A percentile compares a stretch with the other conserved stretches of the same genome.
These are phyloP conservation scores for Zopfochytrium polystomum DNA, from an alignment of 371 early-diverging fungal species.

Conservation along the genomic window DNA sequence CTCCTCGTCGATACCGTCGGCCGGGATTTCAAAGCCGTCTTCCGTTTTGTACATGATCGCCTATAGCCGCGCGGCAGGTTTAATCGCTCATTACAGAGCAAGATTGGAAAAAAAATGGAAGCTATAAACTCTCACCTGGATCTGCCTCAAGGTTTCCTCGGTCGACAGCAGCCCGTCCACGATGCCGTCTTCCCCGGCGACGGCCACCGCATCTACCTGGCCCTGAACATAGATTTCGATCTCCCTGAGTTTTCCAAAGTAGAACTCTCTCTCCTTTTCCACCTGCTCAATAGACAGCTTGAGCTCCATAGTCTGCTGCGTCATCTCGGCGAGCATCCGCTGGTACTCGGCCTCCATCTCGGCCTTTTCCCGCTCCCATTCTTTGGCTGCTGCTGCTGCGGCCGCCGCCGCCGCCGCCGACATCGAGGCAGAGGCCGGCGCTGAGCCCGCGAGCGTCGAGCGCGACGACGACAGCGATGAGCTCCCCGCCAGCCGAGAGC, in stretches of 20 bases:
- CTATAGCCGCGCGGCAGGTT: neutral
- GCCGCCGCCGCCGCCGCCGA: too few species aligned
- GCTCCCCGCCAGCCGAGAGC: too few species aligned
- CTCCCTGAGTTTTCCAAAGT: slow-evolving; percentile 86
- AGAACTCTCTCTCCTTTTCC: slow-evolving; percentile 94
- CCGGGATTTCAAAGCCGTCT: slow-evolving; percentile 57
- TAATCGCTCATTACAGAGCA: neutral
- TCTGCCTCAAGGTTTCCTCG: slow-evolving; percentile 54
- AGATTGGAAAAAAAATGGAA: neutral
- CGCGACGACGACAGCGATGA: too few species aligned
- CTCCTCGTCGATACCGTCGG: slow-evolving; percentile 13
- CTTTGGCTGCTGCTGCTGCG: too few species aligned
- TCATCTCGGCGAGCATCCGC: slow-evolving; percentile 50
- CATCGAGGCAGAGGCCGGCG: too few species aligned
- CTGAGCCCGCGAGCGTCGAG: too few species aligned
- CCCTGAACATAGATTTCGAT: slow-evolving; percentile 88
- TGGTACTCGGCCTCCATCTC: slow-evolving; percentile 50
- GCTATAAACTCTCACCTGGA: slow-evolving; percentile 80
- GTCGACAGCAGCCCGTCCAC: neutral
- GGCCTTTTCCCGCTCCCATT: too few species aligned
- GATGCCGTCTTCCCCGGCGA: slow-evolving; percentile 10
- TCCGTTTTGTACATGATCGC: slow-evolving; percentile 59
- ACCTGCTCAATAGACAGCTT: slow-evolving; percentile 81
- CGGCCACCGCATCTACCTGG: too few species aligned
- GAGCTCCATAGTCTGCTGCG: slow-evolving; percentile 67